A percentile compares a stretch with the other conserved stretches of the same genome.
Conservation (phyloP, 2,329 filamentous ascomycete genomes). For the Sclerotinia minor region DNA sequence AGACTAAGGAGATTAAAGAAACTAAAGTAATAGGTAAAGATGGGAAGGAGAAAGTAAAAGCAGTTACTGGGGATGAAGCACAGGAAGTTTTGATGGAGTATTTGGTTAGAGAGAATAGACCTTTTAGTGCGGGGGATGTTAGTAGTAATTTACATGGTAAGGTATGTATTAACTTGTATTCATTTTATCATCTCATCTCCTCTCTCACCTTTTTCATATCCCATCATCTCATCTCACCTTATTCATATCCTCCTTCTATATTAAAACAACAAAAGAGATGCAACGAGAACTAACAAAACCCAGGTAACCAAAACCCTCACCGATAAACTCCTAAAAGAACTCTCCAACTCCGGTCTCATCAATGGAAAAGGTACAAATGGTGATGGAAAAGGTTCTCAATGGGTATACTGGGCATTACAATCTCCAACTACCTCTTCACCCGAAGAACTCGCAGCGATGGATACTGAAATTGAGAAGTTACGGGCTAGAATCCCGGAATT, state of each 20-base stretch:
- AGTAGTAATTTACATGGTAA: slow-evolving; percentile 64
- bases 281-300: slow-evolving; percentile 15
- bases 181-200: background rate
- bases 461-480: slow-evolving; percentile 47
- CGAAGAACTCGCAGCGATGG: slow-evolving; percentile 29
- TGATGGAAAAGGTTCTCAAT: slow-evolving; percentile 40
- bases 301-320: slow-evolving; percentile 50
- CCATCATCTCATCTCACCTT: fast-evolving
- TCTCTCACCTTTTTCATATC: no score
- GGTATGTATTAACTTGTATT: slow-evolving; percentile 31
- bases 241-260: background rate
- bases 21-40: slow-evolving; percentile 27
- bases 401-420: slow-evolving; percentile 42
- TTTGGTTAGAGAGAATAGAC: slow-evolving; percentile 44
- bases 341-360: slow-evolving; percentile 60
- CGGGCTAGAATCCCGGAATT: slow-evolving; percentile 47
- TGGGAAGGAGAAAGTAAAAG: slow-evolving; percentile 37
- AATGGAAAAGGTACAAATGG: slow-evolving; percentile 49
- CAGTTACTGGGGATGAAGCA: slow-evolving; percentile 41
- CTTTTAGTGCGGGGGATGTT: slow-evolving; percentile 52
- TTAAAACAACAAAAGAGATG: background rate
- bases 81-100: slow-evolving; percentile 43
- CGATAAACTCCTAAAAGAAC: slow-evolving; percentile 61
- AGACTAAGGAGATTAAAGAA: background rate
- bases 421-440: slow-evolving; percentile 43